phyloP scores from a whole-genome alignment of 108 stramenopile genomes.

The Nitzschia sp. region DNA sequence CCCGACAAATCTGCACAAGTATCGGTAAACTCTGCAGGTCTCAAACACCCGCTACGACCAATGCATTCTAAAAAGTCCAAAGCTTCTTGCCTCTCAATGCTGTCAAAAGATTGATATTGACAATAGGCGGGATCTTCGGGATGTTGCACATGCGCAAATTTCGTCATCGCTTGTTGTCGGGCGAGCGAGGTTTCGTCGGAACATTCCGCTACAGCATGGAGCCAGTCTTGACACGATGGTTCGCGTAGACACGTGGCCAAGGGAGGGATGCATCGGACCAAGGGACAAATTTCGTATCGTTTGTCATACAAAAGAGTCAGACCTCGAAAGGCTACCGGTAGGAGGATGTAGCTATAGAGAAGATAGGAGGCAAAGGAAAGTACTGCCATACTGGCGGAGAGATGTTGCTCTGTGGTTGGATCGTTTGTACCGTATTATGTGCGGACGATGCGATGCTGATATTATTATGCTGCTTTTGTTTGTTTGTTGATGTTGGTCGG shows the following conservation, averaged over 20 bases:
- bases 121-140: conserved; percentile 6
- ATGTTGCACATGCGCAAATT: conserved; percentile 9
- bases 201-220: conserved; percentile 2
- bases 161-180: neutral
- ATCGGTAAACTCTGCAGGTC: neutral
- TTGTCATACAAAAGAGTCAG: neutral
- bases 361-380: neutral
- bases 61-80: conserved; percentile 9
- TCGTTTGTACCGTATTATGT: too few relatives aligned
- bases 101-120: conserved; percentile 12
- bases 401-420: too few relatives aligned
- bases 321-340: neutral
- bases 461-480: too few relatives aligned
- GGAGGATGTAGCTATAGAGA: neutral
- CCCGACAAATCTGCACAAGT: neutral
- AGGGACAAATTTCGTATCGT: conserved; percentile 6
- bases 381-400: neutral
- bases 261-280: neutral
- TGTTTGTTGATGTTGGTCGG: too few relatives aligned
- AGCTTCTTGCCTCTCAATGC: neutral
- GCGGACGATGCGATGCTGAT: too few relatives aligned
- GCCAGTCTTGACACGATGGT: neutral
- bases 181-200: neutral
- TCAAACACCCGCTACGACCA: conserved; percentile 1
- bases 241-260: neutral